These are phyloP conservation scores for Ensete ventricosum DNA, from an alignment of 176 grass and related monocot genomes.

Conservation along the genomic window DNA sequence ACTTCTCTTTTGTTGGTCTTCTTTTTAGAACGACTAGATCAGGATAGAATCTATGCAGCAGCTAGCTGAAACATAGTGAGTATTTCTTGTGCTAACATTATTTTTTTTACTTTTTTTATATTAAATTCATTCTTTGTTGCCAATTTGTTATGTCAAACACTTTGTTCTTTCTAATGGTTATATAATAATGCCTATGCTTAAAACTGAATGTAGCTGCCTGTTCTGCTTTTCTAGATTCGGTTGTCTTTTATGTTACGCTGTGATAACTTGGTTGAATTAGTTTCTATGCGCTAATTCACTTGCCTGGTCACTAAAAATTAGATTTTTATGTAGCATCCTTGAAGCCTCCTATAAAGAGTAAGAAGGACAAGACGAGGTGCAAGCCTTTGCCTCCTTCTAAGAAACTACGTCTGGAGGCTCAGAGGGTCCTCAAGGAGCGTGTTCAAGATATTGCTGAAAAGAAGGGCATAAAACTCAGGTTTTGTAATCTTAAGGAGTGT, in stretches of 20 bases:
- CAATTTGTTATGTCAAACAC: neutral
- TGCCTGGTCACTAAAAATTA: slow-evolving; percentile 9
- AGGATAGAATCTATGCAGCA: neutral
- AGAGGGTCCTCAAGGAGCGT: slow-evolving; percentile 85
- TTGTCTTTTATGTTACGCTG: neutral
- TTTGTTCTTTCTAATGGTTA: neutral
- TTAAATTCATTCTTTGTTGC: neutral
- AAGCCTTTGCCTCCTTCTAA: slow-evolving; percentile 85
- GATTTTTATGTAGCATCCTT: slow-evolving; percentile 34
- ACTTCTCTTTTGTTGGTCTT: neutral
- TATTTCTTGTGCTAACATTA: neutral
- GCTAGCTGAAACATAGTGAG: neutral
- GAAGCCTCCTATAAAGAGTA: slow-evolving; percentile 42
- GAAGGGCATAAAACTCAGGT: slow-evolving; percentile 80
- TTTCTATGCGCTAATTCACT: slow-evolving; percentile 1
- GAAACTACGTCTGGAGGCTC: slow-evolving; percentile 71
- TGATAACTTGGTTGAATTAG: neutral
- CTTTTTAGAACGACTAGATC: neutral
- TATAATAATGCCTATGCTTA: neutral
- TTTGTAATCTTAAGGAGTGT: slow-evolving; percentile 73
- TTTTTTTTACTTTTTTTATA: neutral
- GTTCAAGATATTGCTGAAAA: slow-evolving; percentile 86
- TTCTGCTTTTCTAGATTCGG: neutral
- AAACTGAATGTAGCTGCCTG: neutral
- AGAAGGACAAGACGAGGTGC: slow-evolving; percentile 39